Evolutionary conservation across 257 asterid species (phyloP).

Genomic region (Asclepias syriaca): DNA sequence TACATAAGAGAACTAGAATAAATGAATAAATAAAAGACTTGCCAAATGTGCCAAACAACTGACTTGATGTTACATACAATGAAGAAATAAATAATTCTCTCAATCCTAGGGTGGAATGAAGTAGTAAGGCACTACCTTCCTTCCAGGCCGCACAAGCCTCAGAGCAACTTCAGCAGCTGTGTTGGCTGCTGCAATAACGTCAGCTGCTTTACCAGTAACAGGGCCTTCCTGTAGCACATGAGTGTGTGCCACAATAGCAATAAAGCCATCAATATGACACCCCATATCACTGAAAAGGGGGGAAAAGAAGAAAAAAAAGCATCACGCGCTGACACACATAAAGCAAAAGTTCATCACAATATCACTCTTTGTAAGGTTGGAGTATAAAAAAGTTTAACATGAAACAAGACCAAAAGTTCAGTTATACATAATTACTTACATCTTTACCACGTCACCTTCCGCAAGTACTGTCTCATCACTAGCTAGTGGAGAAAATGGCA

Average conservation of each 20-base stretch:
- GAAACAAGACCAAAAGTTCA: neutral
- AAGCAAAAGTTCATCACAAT: neutral
- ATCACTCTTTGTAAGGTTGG: neutral
- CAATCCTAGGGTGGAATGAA: neutral
- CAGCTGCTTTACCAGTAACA: slow-evolving; percentile 86
- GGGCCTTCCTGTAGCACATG: slow-evolving; percentile 83
- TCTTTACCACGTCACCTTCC: slow-evolving; percentile 72
- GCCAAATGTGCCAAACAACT: neutral
- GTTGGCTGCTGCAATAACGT: slow-evolving; percentile 92
- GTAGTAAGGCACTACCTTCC: slow-evolving; percentile 39
- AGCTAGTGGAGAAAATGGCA: slow-evolving; percentile 86
- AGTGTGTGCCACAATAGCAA: slow-evolving; percentile 87
- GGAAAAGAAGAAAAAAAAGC: neutral
- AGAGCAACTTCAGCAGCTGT: slow-evolving; percentile 95
- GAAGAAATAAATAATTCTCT: neutral
- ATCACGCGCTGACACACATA: neutral
- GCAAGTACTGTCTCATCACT: slow-evolving; percentile 65
- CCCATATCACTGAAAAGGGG: slow-evolving; percentile 75
- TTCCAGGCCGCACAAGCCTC: slow-evolving; percentile 93
- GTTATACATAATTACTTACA: slow-evolving; percentile 38
- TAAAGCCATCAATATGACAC: slow-evolving; percentile 96
- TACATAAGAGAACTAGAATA: neutral
- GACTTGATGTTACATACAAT: neutral
- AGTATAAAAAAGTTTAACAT: neutral
- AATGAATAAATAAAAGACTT: neutral